A percentile compares a stretch with the other conserved stretches of the same genome.
Evolutionary conservation across 305 asterid species (phyloP).

Genomic region (Fraxinus greggii): DNA sequence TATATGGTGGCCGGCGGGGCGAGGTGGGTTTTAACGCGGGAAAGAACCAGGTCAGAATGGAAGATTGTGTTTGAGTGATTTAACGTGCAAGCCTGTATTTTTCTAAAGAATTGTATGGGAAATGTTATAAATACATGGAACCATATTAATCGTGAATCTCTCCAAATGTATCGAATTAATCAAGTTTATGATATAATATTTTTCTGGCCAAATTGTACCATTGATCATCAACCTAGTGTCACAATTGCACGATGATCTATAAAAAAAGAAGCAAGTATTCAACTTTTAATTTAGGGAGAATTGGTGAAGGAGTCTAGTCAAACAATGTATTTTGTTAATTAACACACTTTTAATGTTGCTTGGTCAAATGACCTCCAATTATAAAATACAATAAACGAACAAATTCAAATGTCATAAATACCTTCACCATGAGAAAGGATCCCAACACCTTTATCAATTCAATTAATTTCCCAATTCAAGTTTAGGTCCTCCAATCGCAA

Average conservation of each 20-base stretch:
- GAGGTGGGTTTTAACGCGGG: conserved; percentile 38
- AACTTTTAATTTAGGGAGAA: neutral
- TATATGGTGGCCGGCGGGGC: neutral
- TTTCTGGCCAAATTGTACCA: neutral
- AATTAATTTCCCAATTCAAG: too few species aligned
- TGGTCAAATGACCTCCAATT: too few species aligned
- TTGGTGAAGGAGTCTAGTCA: too few species aligned
- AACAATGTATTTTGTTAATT: too few species aligned
- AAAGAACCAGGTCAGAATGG: conserved; percentile 24
- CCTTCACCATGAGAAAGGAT: too few species aligned
- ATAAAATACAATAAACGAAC: too few species aligned
- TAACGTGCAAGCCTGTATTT: neutral
- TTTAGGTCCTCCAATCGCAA: too few species aligned
- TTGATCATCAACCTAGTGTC: neutral
- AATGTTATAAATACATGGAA: too few species aligned
- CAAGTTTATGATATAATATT: neutral
- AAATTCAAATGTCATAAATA: too few species aligned
- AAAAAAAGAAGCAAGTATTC: neutral
- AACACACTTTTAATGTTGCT: too few species aligned
- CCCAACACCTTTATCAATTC: too few species aligned
- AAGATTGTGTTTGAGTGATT: neutral
- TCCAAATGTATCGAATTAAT: neutral
- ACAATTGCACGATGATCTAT: neutral
- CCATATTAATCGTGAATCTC: too few species aligned
- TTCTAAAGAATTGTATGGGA: neutral